Conservation (phyloP, 2,329 filamentous ascomycete species). For the Talaromyces atroroseus region DNA sequence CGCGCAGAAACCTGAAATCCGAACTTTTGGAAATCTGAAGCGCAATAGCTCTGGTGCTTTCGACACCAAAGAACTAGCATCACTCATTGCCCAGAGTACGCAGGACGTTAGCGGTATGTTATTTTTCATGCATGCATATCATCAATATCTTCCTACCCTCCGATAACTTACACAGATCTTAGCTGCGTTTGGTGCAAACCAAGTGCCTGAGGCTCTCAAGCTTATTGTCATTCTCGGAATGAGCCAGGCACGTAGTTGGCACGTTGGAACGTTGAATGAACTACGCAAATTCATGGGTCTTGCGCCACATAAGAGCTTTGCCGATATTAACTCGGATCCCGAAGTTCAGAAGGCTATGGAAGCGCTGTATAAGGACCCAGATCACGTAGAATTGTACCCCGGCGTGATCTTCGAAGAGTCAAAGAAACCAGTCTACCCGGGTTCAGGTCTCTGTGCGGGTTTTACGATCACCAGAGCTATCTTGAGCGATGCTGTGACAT, state of each 20-base stretch:
- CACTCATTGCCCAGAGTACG: no score
- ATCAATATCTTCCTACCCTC: no score
- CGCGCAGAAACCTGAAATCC: no score
- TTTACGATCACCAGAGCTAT: slow-evolving; percentile 74
- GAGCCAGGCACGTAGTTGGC: slow-evolving; percentile 69
- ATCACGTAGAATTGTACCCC: slow-evolving; percentile 75
- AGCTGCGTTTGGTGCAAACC: slow-evolving; percentile 67
- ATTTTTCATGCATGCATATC: no score
- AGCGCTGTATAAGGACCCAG: slow-evolving; percentile 64
- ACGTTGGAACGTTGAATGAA: slow-evolving; percentile 73
- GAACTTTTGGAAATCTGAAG: no score
- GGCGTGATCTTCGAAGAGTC: slow-evolving; percentile 73
- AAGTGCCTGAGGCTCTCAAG: slow-evolving; percentile 67
- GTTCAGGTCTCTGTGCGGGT: slow-evolving; percentile 68
- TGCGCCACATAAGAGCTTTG: slow-evolving; percentile 69
- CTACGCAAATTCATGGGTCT: slow-evolving; percentile 78
- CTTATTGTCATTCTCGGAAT: slow-evolving; percentile 77
- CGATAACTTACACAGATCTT: no score
- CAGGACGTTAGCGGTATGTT: no score
- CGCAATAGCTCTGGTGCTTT: no score
- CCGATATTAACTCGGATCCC: slow-evolving; percentile 76
- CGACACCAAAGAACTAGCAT: no score
- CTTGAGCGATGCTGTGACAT: slow-evolving; percentile 70
- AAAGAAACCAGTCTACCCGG: slow-evolving; percentile 69
- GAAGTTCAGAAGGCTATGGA: slow-evolving; percentile 61